Evolutionary conservation across 352 stramenopile genomes (phyloP).

Genomic region (Phytophthora pistaciae): DNA sequence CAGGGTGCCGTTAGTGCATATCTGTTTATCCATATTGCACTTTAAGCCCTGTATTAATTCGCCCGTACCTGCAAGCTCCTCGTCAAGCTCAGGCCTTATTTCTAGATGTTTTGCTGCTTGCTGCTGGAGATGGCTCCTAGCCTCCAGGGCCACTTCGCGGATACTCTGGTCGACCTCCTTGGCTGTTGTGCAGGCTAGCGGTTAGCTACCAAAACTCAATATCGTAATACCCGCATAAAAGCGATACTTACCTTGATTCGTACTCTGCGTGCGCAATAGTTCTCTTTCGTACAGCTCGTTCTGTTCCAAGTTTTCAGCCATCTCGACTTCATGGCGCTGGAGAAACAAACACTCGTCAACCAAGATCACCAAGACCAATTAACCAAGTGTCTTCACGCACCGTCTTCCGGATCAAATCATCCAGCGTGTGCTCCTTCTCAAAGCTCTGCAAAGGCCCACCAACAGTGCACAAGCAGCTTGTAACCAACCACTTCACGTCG

Average conservation of each 20-base stretch:
- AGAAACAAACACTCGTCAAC: neutral
- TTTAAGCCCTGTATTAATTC: neutral
- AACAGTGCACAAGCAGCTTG: neutral
- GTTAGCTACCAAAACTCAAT: neutral
- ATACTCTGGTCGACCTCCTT: constrained; percentile 71
- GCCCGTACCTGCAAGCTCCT: constrained; percentile 49
- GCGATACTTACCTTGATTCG: constrained; percentile 46
- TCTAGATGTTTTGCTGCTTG: constrained; percentile 55
- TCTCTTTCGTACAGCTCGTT: constrained; percentile 80
- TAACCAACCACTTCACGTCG: neutral
- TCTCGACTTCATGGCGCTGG: constrained; percentile 79
- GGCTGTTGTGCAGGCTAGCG: constrained; percentile 33
- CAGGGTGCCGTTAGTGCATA: neutral
- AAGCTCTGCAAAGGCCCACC: constrained; percentile 57
- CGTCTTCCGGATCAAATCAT: constrained; percentile 75
- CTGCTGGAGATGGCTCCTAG: constrained; percentile 61
- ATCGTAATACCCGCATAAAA: neutral
- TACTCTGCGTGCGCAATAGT: constrained; percentile 61
- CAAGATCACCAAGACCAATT: neutral
- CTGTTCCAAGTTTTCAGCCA: constrained; percentile 78
- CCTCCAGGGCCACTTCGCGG: constrained; percentile 65
- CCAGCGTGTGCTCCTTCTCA: constrained; percentile 79
- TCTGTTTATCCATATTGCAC: neutral
- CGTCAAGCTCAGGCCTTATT: constrained; percentile 39
- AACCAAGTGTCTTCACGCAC: constrained; percentile 32